Evolutionary conservation across 2,329 filamentous ascomycete genomes (phyloP), one percentile per base, ranked within the genome.

Genomic region (Xylariaceae sp.): DNA sequence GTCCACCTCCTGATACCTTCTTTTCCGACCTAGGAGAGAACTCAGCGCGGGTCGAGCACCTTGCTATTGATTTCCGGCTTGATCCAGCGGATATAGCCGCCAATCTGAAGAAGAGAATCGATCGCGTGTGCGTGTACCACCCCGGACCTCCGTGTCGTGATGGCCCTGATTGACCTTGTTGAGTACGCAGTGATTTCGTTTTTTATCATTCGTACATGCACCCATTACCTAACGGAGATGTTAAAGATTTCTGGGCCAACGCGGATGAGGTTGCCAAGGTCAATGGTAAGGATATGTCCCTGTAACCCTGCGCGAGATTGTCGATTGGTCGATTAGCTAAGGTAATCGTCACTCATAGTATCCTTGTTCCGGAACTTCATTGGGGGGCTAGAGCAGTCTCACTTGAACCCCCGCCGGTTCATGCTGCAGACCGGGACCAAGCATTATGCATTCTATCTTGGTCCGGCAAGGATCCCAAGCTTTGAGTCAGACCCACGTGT

Each of bases 131-230:
- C 6, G 41, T 43, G 14, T 15, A 11, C n/a, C n/a, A 15, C 33
- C 12, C 22, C 12, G 7, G 7, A 27, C n/a, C n/a, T 27, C 7
- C 4, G 22, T 27, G 22, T 27, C 7, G 22, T 27, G 22, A 27
- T 27, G 22, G 4, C 22, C 22, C 22, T 4, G 7, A 27, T 27
- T 27, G 7, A 27, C 22, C 22, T 27, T 17, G 15, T 11, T 14
- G 19, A 15, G 30, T 33, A n/a, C 32, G 15, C 33, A 44, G 41
- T 10, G 30, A 44, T n/a, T 17, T 30, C 18, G 17, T 44, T 22
- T 44, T 44, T 31, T 44, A 36, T 11, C 32, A 36, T 44, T 36
- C 42, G 3, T 44, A 44, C 33, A 38, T 38, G 32, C 42, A 44
- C 17, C 42, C 33, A 27, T 12, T 36, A 18, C 18, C 42, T 11